Evolutionary conservation across 768 basidiomycete species (phyloP).

Genomic region (Mycena vitilis): DNA sequence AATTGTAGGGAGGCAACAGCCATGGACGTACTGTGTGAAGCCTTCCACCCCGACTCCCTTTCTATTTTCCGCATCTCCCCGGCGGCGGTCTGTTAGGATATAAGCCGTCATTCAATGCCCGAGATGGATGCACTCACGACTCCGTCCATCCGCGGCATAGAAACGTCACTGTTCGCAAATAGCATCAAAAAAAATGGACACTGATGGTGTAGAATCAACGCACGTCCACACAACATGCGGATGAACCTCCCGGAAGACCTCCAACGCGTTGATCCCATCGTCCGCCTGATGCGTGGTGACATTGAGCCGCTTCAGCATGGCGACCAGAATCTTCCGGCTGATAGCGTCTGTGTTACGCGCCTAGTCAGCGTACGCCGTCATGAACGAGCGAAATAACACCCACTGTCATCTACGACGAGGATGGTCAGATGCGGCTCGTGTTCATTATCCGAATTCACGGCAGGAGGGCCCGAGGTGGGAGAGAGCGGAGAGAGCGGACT

Average conservation of each 20-base stretch:
- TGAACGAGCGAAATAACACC: background rate
- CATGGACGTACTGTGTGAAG: constrained; percentile 22
- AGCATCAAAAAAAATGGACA: background rate
- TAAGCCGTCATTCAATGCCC: no score
- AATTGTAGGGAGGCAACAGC: background rate
- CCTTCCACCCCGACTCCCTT: constrained; percentile 20
- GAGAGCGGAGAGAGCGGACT: no score
- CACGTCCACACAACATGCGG: constrained; percentile 33
- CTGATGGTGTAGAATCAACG: background rate
- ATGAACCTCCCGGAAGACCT: constrained; percentile 26
- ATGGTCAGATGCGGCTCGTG: constrained; percentile 19
- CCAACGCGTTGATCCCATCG: constrained; percentile 22
- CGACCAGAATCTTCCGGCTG: constrained; percentile 26
- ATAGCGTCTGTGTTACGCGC: constrained; percentile 11
- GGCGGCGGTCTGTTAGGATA: constrained; percentile 23
- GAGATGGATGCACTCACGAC: constrained; percentile 13
- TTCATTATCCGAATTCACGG: background rate
- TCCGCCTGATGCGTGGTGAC: constrained; percentile 25
- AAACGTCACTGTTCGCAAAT: constrained; percentile 19
- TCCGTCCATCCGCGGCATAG: constrained; percentile 34
- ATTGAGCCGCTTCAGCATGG: constrained; percentile 21
- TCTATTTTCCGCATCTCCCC: constrained; percentile 29
- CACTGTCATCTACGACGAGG: constrained; percentile 32
- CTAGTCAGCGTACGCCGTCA: background rate
- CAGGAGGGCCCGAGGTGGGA: no score